Conservation (phyloP, 805 yeast genomes). For the Yarrowia deformans region DNA sequence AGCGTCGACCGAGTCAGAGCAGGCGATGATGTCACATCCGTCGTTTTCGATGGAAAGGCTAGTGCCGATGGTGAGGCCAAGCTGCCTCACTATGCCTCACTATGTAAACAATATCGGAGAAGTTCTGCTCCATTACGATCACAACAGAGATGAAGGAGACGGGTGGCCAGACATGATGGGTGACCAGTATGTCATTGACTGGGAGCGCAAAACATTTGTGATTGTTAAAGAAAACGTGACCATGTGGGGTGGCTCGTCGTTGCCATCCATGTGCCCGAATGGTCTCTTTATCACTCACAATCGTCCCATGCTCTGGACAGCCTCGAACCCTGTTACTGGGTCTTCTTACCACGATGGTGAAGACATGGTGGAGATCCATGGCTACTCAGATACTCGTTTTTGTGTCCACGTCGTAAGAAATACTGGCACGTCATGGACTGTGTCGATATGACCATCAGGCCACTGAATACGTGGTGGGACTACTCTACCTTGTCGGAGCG, state of each 20-base stretch:
- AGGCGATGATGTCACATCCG: background rate
- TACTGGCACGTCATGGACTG: constrained; percentile 14
- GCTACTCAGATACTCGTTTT: background rate
- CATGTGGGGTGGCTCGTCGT: background rate
- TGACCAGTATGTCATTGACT: constrained; percentile 17
- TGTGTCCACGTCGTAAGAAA: constrained; percentile 2
- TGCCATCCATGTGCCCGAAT: constrained; percentile 18
- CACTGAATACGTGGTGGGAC: constrained; percentile 2
- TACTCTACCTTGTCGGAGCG: background rate
- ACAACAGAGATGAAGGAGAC: constrained; percentile 8
- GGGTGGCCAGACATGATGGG: constrained; percentile 17
- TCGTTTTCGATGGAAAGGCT: background rate
- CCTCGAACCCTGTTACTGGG: background rate
- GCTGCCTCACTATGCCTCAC: background rate
- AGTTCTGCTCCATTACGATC: constrained; percentile 1
- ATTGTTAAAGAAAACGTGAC: background rate
- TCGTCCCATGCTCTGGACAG: constrained; percentile 17
- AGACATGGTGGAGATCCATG: constrained; percentile 11
- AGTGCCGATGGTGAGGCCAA: background rate
- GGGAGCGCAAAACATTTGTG: background rate
- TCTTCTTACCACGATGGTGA: constrained; percentile 3
- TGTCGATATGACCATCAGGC: constrained; percentile 1
- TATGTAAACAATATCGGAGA: constrained; percentile 9
- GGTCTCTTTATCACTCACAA: constrained; percentile 13
- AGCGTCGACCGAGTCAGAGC: background rate